Evolutionary conservation across 2,329 filamentous ascomycete genomes (phyloP).

Genomic region (Akanthomyces uredinophilus): DNA sequence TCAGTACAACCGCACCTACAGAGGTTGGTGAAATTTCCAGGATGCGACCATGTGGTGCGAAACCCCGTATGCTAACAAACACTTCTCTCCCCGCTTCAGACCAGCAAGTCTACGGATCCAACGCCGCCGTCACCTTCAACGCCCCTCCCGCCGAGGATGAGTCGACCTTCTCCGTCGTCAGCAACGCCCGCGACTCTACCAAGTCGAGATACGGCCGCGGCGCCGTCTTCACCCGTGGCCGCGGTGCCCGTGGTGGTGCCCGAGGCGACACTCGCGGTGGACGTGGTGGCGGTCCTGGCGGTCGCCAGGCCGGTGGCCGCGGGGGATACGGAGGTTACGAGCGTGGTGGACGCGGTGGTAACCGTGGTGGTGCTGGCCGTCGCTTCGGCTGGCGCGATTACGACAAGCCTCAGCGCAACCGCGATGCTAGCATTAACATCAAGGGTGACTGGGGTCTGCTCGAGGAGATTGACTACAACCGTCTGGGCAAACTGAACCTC

Average conservation of each 20-base stretch:
- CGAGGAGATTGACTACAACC: conserved; percentile 98
- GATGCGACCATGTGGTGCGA: not conserved
- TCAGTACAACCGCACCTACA: conserved; percentile 88
- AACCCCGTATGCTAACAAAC: not conserved
- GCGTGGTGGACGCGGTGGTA: conserved; percentile 62
- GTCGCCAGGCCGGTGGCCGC: conserved; percentile 55
- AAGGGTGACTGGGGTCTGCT: conserved; percentile 92
- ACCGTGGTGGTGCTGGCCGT: conserved; percentile 67
- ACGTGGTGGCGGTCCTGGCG: conserved; percentile 56
- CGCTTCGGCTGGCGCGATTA: conserved; percentile 98
- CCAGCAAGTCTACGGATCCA: conserved; percentile 94
- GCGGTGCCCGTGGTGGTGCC: conserved; percentile 70
- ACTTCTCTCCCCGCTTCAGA: conserved; percentile 47
- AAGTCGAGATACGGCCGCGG: conserved; percentile 87
- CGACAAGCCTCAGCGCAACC: conserved; percentile 94
- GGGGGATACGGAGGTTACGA: conserved; percentile 50
- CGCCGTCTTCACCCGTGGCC: conserved; percentile 81
- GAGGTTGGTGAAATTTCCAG: conserved; percentile 55
- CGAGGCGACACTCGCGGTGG: conserved; percentile 58
- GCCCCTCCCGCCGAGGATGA: conserved; percentile 92
- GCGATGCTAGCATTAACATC: conserved; percentile 93
- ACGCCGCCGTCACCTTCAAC: conserved; percentile 79
- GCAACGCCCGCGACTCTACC: conserved; percentile 81
- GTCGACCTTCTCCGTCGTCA: conserved; percentile 95
- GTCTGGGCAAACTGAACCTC: conserved; percentile 90